A percentile compares a stretch with the other conserved stretches of the same genome.
phyloP scores from a whole-genome alignment of 176 grass and related monocot species.

The Dendrocalamus sinicus region DNA sequence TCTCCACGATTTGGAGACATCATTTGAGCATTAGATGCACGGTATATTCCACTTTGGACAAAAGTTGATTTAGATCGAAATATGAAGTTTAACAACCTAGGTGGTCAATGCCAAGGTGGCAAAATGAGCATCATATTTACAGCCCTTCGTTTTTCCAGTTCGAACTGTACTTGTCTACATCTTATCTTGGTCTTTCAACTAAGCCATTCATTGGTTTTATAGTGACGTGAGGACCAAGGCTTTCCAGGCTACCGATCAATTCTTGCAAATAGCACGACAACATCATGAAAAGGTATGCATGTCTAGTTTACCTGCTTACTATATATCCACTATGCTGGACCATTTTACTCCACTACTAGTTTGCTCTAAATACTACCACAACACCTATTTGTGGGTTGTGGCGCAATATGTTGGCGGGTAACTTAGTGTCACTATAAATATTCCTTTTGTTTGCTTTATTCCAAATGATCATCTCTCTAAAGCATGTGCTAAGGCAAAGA shows the following conservation, averaged over 20 bases:
- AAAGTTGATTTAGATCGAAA: not conserved
- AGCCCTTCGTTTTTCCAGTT: conserved; percentile 14
- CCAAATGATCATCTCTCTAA: not conserved
- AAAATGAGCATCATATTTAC: conserved; percentile 8
- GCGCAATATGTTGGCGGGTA: not conserved
- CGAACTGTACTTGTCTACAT: conserved; percentile 23
- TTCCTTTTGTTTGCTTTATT: conserved; percentile 14
- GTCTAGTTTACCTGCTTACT: conserved; percentile 36
- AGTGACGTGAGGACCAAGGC: conserved; percentile 98
- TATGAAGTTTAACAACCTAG: not conserved
- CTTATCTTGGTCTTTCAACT: conserved; percentile 29
- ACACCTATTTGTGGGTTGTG: conserved; percentile 9
- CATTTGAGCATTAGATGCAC: conserved; percentile 35
- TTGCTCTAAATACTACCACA: not conserved
- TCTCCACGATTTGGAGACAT: conserved; percentile 21
- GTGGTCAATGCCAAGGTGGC: not conserved
- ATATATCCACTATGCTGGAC: conserved; percentile 26
- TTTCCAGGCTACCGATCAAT: conserved; percentile 96
- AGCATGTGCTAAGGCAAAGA: not conserved
- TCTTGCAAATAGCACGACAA: conserved; percentile 83
- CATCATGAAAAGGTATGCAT: conserved; percentile 85
- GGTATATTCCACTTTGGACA: not conserved
- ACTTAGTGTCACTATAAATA: conserved; percentile 4
- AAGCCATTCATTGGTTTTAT: conserved; percentile 32
- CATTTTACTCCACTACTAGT: conserved; percentile 14